phyloP scores from a whole-genome alignment of 1,284 basidiomycete genomes.

The Rhodotorula sp. region DNA sequence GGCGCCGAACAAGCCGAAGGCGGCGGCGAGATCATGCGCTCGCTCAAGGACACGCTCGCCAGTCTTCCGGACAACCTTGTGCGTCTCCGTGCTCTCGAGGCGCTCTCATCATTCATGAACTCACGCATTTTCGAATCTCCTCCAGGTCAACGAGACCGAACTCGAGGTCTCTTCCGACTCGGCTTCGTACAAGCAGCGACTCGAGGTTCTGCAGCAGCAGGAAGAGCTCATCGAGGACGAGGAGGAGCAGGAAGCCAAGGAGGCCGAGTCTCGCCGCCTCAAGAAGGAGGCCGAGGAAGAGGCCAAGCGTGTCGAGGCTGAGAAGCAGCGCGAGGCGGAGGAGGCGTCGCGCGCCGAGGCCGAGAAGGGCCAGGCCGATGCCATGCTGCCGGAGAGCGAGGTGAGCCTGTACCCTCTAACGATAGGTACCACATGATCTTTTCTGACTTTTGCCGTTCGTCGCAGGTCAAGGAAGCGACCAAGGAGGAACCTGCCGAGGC shows the following conservation, averaged over 20 bases:
- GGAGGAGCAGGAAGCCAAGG: conserved; percentile 76
- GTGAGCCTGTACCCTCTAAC: background rate
- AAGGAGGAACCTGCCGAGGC: conserved; percentile 56
- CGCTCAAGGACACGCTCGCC: conserved; percentile 82
- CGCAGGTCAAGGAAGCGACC: conserved; percentile 62
- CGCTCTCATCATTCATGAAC: no score
- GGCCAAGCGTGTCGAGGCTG: conserved; percentile 69
- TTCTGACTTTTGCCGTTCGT: no score
- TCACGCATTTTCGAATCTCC: no score
- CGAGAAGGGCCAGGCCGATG: conserved; percentile 45
- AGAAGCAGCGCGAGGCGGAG: conserved; percentile 56
- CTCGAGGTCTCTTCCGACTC: conserved; percentile 90
- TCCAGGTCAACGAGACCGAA: conserved; percentile 90
- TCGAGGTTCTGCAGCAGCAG: conserved; percentile 96
- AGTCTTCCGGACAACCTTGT: conserved; percentile 92
- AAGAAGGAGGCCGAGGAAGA: conserved; percentile 72
- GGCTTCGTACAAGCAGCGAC: conserved; percentile 94
- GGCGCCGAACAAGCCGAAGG: conserved; percentile 19
- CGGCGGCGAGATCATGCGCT: conserved; percentile 58
- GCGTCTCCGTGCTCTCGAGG: no score
- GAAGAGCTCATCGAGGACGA: conserved; percentile 99
- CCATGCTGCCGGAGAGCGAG: conserved; percentile 45
- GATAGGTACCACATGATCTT: background rate
- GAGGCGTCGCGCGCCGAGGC: conserved; percentile 48
- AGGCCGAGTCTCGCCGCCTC: conserved; percentile 81